Evolutionary conservation across 1,284 basidiomycete genomes (phyloP).

Genomic region (Pterulicium gracile): DNA sequence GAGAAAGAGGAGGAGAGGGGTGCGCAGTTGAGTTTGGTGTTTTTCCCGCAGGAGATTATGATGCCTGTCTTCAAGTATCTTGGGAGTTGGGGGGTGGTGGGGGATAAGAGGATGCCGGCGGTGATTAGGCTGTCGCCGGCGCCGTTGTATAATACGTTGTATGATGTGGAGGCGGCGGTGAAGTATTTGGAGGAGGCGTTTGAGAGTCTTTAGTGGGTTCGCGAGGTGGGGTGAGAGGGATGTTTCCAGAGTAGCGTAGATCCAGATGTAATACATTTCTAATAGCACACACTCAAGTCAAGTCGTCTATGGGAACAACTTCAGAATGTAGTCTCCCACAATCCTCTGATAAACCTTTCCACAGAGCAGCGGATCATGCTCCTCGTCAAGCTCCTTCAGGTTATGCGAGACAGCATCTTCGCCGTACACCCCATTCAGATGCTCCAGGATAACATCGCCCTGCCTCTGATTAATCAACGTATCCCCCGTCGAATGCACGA

Average conservation of each 20-base stretch:
- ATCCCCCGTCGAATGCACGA: conserved; percentile 68
- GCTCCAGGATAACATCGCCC: conserved; percentile 44
- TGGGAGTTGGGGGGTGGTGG: conserved; percentile 66
- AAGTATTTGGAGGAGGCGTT: conserved; percentile 51
- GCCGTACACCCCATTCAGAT: conserved; percentile 32
- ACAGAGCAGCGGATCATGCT: not conserved
- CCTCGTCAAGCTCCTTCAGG: not conserved
- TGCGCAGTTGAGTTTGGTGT: conserved; percentile 77
- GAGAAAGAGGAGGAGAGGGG: conserved; percentile 56
- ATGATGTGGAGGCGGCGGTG: conserved; percentile 66
- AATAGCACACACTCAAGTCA: not conserved
- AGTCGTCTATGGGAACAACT: not conserved
- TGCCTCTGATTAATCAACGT: conserved; percentile 54
- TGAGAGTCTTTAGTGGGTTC: conserved; percentile 11
- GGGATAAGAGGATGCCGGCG: conserved; percentile 83
- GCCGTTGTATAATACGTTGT: conserved; percentile 75
- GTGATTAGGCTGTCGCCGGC: conserved; percentile 82
- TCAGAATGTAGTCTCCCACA: not conserved
- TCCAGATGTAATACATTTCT: not conserved
- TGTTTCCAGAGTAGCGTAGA: too few relatives aligned
- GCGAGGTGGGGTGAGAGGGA: not conserved
- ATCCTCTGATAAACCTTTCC: not conserved
- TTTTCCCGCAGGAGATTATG: conserved; percentile 68
- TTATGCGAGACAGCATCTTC: not conserved
- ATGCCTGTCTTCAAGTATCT: conserved; percentile 53